Evolutionary conservation across 1,284 basidiomycete species (phyloP), one percentile per base, ranked within the genome.

Genomic region (Entoloma clypeatum): DNA sequence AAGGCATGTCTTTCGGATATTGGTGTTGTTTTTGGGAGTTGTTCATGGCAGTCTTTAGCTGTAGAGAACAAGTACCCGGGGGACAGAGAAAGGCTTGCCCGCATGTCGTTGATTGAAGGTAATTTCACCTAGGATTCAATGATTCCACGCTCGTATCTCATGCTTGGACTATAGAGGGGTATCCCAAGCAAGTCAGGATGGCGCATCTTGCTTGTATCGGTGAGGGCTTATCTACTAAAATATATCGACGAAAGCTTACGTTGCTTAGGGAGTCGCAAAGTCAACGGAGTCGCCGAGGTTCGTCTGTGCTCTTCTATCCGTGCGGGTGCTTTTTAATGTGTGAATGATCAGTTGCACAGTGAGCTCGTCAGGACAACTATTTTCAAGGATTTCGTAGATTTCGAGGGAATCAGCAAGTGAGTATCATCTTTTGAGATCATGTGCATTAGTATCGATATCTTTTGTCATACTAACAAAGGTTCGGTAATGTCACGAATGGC

Each of bases 211-310:
- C 86, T 7, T 82, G 78, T 57, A 81, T 88, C 41, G 85, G 81
- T 79, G n/a, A n/a, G n/a, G n/a, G n/a, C n/a, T n/a, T n/a, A n/a
- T n/a, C n/a, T n/a, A n/a, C n/a, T n/a, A n/a, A n/a, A n/a, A n/a
- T n/a, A n/a, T n/a, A n/a, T 8, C 10, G 34, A 18, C n/a, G 28
- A 3, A 16, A 28, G n/a, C 28, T 28, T 5, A 43, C 7, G 22
- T 26, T 25, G 6, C 48, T 40, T 45, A 78, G 77, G 83, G 60
- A 79, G 86, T 69, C 70, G 86, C 59, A 92, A 87, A 62, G 86
- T 94, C 56, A 96, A 96, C 56, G 92, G 93, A 60, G 93, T 96
- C 16, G 92, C 93, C n/a, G 92, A 93, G 70, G 79, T 89, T 43
- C 42, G 24, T 36, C 21, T 11, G 22, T 35, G 2, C 7, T 37